phyloP scores from a whole-genome alignment of 2,329 filamentous ascomycete genomes.

The Neofusicoccum kwambonambiense region DNA sequence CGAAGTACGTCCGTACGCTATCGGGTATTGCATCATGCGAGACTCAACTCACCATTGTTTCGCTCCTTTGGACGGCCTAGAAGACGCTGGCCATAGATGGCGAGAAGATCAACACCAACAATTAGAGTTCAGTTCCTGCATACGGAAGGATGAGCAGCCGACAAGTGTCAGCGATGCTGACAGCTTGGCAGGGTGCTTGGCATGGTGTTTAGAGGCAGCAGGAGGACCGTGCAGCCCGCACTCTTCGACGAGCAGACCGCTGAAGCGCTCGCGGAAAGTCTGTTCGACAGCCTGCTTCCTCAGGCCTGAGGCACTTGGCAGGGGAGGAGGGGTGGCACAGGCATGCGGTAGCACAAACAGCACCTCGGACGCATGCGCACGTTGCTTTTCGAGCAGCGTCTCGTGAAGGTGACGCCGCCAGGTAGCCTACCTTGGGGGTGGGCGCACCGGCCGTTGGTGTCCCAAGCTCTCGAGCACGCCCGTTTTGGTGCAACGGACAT shows the following conservation, averaged over 20 bases:
- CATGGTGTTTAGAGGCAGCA: slow-evolving; percentile 1
- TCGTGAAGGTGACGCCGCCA: background rate
- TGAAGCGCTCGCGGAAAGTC: background rate
- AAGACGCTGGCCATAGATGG: too few relatives aligned
- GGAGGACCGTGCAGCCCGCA: background rate
- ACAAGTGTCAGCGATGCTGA: slow-evolving; percentile 1
- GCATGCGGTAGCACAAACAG: background rate
- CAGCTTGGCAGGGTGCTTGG: slow-evolving; percentile 6
- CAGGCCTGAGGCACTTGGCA: background rate
- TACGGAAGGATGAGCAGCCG: background rate
- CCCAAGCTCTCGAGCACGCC: background rate
- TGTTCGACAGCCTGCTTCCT: background rate
- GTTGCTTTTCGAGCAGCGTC: background rate
- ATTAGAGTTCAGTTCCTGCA: background rate
- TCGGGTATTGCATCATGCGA: background rate
- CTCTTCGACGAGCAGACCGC: background rate
- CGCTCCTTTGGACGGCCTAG: too few relatives aligned
- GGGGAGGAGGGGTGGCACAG: background rate
- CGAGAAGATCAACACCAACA: background rate
- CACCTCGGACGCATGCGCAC: background rate
- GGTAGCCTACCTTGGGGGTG: background rate
- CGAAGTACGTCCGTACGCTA: background rate
- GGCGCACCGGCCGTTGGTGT: background rate
- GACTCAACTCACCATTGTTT: too few relatives aligned
- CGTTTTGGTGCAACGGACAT: background rate